Evolutionary conservation across 345 rosid species (phyloP), one percentile per base, ranked within the genome.

Genomic region (Pistacia vera): DNA sequence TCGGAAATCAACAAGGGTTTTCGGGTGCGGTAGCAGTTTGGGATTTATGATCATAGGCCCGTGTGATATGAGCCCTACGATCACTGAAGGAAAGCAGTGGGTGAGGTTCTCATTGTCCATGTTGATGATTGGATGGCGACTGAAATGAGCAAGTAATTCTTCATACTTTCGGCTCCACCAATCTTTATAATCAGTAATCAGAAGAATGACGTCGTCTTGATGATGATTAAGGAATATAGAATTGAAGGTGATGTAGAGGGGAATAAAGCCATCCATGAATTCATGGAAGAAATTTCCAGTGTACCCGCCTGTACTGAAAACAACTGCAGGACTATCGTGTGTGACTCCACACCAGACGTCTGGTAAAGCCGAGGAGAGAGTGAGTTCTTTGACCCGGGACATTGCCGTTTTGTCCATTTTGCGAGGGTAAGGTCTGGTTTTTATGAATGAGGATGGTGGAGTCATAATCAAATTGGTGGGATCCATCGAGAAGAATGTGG

Each of bases 281-380:
- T 86, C 81, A 54, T 83, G 89, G 70, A 77, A 83, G 73, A 85
- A 79, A 78, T 85, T 85, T 28, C 86, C 86, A 5, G 76, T 69
- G 75, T 79, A 83, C 72, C 86, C 85, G 2, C 85, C 85, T 48
- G 75, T 76, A 49, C 82, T 76, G 75, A 86, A 69, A 58, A 57
- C 83, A 25, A 86, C 10, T 20, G 86, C 86, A 4, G 86, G 85
- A 41, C 10, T 51, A 11, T 2, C 17, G 69, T 87, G 87, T 25
- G 35, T 65, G 46, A 79, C 60, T 13, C 70, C 73, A 46, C 90
- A 87, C 35, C 57, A 28, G 12, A 74, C 59, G 57, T 56, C 41
- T 38, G 41, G 7, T 4, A 6, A 6, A 38, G 41, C 8, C 7
- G 41, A 4, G 41, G 41, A 38, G 41, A 38, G 41, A 38, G 41